These are phyloP conservation scores for Actinidia arguta DNA, from an alignment of 179 eudicot species.

Conservation along the genomic window DNA sequence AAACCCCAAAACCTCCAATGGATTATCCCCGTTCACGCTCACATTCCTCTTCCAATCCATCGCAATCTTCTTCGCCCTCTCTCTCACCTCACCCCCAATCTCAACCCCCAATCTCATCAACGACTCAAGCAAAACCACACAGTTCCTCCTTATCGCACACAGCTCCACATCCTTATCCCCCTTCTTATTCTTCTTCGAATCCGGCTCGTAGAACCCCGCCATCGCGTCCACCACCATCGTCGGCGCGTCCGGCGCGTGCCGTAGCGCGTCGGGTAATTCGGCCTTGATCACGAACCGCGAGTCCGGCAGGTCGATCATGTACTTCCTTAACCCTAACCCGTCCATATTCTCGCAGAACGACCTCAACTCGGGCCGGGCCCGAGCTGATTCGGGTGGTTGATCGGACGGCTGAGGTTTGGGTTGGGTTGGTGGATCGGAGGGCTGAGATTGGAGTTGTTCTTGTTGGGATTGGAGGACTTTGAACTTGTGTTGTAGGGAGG, in stretches of 20 bases:
- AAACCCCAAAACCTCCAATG: slow-evolving; percentile 32
- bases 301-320: slow-evolving; percentile 27
- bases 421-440: background rate
- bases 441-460: background rate
- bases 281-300: slow-evolving; percentile 24
- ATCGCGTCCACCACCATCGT: slow-evolving; percentile 41
- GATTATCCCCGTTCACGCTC: background rate
- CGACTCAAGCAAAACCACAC: slow-evolving; percentile 40
- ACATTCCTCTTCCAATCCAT: slow-evolving; percentile 39
- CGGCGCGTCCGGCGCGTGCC: slow-evolving; percentile 33
- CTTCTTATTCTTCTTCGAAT: too few relatives aligned
- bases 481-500: slow-evolving; percentile 30
- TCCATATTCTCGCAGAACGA: slow-evolving; percentile 47
- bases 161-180: background rate
- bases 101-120: slow-evolving; percentile 29
- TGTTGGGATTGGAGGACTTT: slow-evolving; percentile 34
- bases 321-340: slow-evolving; percentile 39
- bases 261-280: slow-evolving; percentile 41
- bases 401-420: background rate
- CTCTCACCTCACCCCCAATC: slow-evolving; percentile 29
- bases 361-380: slow-evolving; percentile 39
- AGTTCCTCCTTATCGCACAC: slow-evolving; percentile 22
- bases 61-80: slow-evolving; percentile 35
- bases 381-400: background rate
- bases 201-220: slow-evolving; percentile 30